Conservation (phyloP, 1,284 basidiomycete genomes). For the Moniliophthora roreri region DNA sequence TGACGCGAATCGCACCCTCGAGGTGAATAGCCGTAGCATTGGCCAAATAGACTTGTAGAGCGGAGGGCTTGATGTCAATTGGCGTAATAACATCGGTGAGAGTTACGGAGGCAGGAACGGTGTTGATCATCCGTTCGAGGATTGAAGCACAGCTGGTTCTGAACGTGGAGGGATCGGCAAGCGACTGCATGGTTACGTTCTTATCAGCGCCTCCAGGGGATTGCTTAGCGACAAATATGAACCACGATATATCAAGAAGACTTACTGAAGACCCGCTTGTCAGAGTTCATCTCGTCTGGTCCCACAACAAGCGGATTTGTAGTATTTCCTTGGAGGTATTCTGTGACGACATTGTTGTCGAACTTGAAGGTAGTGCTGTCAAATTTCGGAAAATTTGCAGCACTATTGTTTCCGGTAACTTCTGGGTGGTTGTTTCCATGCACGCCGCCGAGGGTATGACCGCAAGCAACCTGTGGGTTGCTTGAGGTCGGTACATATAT, state of each 20-base stretch:
- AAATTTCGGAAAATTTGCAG: slow-evolving; percentile 3
- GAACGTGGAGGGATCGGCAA: slow-evolving; percentile 15
- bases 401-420: slow-evolving; percentile 11
- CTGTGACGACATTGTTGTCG: slow-evolving; percentile 9
- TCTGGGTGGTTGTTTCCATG: slow-evolving; percentile 26
- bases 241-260: not conserved
- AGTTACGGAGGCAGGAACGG: slow-evolving; percentile 15
- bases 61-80: slow-evolving; percentile 15
- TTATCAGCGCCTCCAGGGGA: not conserved
- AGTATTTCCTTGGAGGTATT: slow-evolving; percentile 20
- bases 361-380: slow-evolving; percentile 9
- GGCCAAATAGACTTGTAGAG: not conserved
- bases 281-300: slow-evolving; percentile 19
- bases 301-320: slow-evolving; percentile 20
- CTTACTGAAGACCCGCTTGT: slow-evolving; percentile 20
- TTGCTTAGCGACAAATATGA: not conserved
- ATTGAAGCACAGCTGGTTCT: slow-evolving; percentile 11
- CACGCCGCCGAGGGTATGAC: slow-evolving; percentile 26
- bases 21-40: not conserved
- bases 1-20: not conserved
- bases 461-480: slow-evolving; percentile 19
- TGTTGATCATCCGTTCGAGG: slow-evolving; percentile 17
- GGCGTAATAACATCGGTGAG: slow-evolving; percentile 15
- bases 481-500: too few species aligned
- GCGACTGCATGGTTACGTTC: not conserved